Base-by-base conservation (phyloP, 1,284 basidiomycete species). In the Tilletia caries region DNA sequence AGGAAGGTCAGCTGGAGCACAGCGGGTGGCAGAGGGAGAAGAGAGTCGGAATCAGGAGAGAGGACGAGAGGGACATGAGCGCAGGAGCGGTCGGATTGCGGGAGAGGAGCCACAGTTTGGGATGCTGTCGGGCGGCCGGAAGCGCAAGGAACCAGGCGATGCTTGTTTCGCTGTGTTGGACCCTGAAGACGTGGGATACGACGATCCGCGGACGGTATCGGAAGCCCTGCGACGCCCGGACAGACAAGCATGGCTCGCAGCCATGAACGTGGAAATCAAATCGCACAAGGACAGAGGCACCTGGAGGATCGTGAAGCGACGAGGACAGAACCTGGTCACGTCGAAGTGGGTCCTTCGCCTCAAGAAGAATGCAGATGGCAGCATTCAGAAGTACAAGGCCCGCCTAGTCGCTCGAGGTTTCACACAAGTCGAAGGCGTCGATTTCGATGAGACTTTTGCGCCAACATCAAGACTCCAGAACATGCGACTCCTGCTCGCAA, bases 361-460 rank as follows among this genome's bases (percentile, higher is more conserved):
- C 2, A 67, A 70, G 34, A 58, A 44, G 0, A n/a, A 41, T 3
- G 46, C 66, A 2, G 66, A 70, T 25, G 25, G 46, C n/a, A 43
- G 46, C 34, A 58, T 70, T 20, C 64, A 58, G 12, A 60, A 67
- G 25, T 64, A 33, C 34, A 70, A 68, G 32, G 67, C 67, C 18
- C 64, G 67, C 13, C 67, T 68, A 10, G 67, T 68, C 23, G 67
- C 67, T 18, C 58, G 60, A 46, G 69, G 69, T 25, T 64, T 64
- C 41, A 37, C 69, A 15, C 69, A 70, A 15, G 33, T 70, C 10
- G 32, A 62, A 27, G 69, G 69, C 23, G 29, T 68, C 15, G 27
- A 70, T 29, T 68, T 65, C 62, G 65, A 73, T 2, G 67, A 71
- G 44, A 58, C 48, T 10, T 71, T 68, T 33, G 60, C 66, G 15